Evolutionary conservation across 2,329 filamentous ascomycete species (phyloP).

Genomic region (Aspergillus neoniger): DNA sequence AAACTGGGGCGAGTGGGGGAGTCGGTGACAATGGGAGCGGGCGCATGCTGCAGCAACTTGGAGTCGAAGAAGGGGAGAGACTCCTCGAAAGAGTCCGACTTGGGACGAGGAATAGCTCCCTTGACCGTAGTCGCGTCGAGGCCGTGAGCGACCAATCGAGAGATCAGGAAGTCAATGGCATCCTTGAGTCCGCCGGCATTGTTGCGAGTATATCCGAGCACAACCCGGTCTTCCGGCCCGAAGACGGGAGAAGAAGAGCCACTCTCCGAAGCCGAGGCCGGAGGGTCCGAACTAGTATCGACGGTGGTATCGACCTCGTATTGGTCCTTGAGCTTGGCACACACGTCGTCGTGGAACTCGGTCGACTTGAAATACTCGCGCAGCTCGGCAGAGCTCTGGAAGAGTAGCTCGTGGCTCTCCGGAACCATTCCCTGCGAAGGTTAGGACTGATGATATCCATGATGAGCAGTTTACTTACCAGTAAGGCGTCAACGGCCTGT

Average conservation of each 20-base stretch:
- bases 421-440: conserved; percentile 81
- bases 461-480: conserved; percentile 55
- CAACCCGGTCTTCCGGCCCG: conserved; percentile 56
- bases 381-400: conserved; percentile 74
- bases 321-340: conserved; percentile 82
- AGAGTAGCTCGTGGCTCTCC: conserved; percentile 87
- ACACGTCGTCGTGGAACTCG: conserved; percentile 77
- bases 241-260: conserved; percentile 48
- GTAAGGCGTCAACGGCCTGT: conserved; percentile 90
- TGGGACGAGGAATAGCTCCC: conserved; percentile 94
- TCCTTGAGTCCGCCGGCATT: conserved; percentile 94
- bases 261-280: conserved; percentile 29
- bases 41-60: conserved; percentile 91
- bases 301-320: conserved; percentile 87
- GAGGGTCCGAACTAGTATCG: conserved; percentile 49
- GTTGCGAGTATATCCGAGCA: conserved; percentile 90
- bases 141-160: conserved; percentile 81
- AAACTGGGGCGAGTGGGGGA: conserved; percentile 87
- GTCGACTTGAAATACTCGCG: conserved; percentile 79
- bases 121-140: conserved; percentile 86
- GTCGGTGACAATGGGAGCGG: conserved; percentile 76
- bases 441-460: background rate
- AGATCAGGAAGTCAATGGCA: conserved; percentile 90
- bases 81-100: conserved; percentile 98
- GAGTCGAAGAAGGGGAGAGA: conserved; percentile 96